Base-by-base conservation (phyloP, 257 asterid genomes). In the Lithospermum erythrorhizon region DNA sequence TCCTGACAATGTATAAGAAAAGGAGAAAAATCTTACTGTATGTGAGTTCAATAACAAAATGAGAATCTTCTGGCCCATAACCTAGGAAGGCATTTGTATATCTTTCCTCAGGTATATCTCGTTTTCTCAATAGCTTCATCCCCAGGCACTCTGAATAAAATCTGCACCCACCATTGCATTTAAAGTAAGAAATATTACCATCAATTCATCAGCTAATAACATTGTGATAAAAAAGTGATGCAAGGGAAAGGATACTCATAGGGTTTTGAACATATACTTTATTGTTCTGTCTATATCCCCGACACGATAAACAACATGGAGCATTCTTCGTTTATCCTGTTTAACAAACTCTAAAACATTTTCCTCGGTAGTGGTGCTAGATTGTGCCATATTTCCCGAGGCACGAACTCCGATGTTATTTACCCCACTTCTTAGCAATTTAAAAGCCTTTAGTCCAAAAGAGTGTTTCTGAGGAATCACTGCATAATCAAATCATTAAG, bases 211-310 rank as follows among this genome's bases (percentile, higher is more conserved):
- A 57, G 71, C 55, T 53, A 13, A 35, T 17, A 13, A 57, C 17
- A 25, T 15, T 30, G 20, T n/a, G 23, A 29, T 19, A 16, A n/a
- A 65, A 25, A 58, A 21, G n/a, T 55, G 30, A 20, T n/a, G 10
- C 4, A 53, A 53, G 15, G 25, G 24, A 53, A 22, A 70, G 49
- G 45, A 35, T 27, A 37, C 51, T 52, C 37, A 11, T 45, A 57
- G n/a, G 53, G 32, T 37, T 47, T 20, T 53, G 45, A 70, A 53
- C 17, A 45, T 35, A 48, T 83, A 89, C 99, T 93, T 93, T 73
- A 93, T 93, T 57, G 99, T 93, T 79, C 89, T 80, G 85, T 93
- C 97, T 76, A 93, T 45, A 82, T 93, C 99, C 21, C 99, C 99
- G 67, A 93, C 97, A 48, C 97, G 95, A 66, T 89, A 93, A 66